These are phyloP conservation scores for Skeletonema menzelii DNA, from an alignment of 108 stramenopile species.

Conservation along the genomic window DNA sequence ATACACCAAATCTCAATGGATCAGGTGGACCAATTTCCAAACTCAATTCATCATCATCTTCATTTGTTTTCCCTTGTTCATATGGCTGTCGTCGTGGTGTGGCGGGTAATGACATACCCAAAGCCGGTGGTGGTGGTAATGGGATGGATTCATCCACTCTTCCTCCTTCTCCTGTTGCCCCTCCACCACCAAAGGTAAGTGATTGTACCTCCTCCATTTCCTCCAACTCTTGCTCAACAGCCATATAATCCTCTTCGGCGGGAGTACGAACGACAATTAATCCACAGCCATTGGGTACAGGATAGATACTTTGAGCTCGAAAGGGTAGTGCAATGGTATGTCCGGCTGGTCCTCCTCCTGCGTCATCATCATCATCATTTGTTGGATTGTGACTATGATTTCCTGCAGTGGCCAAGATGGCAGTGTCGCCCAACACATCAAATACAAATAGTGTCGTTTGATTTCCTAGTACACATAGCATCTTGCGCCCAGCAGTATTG, in stretches of 20 bases:
- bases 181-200: neutral
- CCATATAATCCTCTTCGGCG: conserved; percentile 7
- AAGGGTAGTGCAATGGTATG: conserved; percentile 70
- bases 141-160: neutral
- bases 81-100: conserved; percentile 42
- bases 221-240: neutral
- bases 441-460: conserved; percentile 59
- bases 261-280: conserved; percentile 33
- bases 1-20: neutral
- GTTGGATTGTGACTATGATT: neutral
- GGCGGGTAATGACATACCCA: conserved; percentile 2
- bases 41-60: conserved; percentile 1
- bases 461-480: conserved; percentile 68
- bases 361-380: conserved; percentile 7
- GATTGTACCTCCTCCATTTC: neutral
- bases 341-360: conserved; percentile 54
- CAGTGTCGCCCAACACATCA: conserved; percentile 55
- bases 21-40: neutral
- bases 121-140: neutral
- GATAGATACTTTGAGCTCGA: conserved; percentile 58
- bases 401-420: neutral
- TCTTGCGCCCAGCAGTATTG: conserved; percentile 27
- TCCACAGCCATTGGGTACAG: conserved; percentile 45
- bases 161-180: neutral
- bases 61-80: neutral